Evolutionary conservation across 345 rosid species (phyloP).

Genomic region (Brassica nigra): DNA sequence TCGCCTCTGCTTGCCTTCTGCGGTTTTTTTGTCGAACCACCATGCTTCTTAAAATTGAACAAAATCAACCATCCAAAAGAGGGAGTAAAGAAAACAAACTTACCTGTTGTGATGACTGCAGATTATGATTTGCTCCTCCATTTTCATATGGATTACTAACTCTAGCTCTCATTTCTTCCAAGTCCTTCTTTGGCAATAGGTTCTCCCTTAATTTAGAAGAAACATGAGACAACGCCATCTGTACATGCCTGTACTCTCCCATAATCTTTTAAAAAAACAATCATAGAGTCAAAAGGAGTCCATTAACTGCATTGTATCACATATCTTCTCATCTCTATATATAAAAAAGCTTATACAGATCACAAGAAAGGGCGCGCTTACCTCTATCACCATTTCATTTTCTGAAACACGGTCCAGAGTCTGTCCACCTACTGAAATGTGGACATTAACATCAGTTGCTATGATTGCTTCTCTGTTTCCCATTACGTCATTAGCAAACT

Average conservation of each 20-base stretch:
- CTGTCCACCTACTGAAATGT: conserved; percentile 42
- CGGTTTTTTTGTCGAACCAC: too few relatives aligned
- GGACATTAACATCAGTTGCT: conserved; percentile 42
- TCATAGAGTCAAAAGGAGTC: neutral
- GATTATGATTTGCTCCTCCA: conserved; percentile 26
- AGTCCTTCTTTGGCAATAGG: conserved; percentile 43
- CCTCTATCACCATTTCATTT: conserved; percentile 60
- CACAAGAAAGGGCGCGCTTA: neutral
- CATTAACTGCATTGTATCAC: neutral
- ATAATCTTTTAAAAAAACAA: conserved; percentile 17
- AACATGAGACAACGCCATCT: conserved; percentile 28
- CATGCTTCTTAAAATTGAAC: too few relatives aligned
- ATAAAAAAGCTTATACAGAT: neutral
- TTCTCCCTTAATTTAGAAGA: conserved; percentile 29
- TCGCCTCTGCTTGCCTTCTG: neutral
- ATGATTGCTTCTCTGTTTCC: conserved; percentile 38
- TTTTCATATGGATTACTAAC: conserved; percentile 32
- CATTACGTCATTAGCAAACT: conserved; percentile 25
- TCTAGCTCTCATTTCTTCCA: conserved; percentile 39
- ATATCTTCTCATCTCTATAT: neutral
- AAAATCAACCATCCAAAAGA: too few relatives aligned
- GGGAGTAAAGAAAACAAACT: too few relatives aligned
- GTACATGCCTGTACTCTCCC: conserved; percentile 38
- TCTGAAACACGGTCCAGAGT: conserved; percentile 35
- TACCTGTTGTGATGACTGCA: conserved; percentile 44